Evolutionary conservation across 257 asterid genomes (phyloP).

Genomic region (Capsicum rhomboideum): DNA sequence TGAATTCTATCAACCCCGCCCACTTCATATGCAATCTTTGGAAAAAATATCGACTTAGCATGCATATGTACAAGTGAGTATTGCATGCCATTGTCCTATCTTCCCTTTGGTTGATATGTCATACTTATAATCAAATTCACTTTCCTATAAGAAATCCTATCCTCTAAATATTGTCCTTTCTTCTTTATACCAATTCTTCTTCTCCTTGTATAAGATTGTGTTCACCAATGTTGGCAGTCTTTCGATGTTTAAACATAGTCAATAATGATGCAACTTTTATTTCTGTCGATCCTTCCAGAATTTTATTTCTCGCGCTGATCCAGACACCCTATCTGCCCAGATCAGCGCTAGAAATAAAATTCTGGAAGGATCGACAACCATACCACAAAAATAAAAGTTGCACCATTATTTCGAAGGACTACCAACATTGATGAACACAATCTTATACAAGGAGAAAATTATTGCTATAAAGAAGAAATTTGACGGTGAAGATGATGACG

Average conservation of each 20-base stretch:
- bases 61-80: no score
- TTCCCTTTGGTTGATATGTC: neutral
- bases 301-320: slow-evolving; percentile 69
- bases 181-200: neutral
- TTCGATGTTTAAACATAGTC: neutral
- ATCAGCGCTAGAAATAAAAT: no score
- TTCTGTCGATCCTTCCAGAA: slow-evolving; percentile 62
- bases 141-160: neutral
- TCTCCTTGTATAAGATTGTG: neutral
- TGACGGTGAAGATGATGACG: slow-evolving; percentile 14
- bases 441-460: no score
- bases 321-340: slow-evolving; percentile 64
- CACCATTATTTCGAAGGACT: no score
- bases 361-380: no score
- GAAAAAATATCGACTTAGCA: neutral
- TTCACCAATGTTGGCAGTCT: neutral
- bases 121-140: neutral
- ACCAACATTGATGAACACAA: no score
- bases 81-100: neutral
- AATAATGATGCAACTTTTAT: neutral
- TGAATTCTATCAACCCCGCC: slow-evolving; percentile 84
- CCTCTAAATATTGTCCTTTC: neutral
- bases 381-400: no score
- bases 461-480: no score
- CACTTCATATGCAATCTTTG: slow-evolving; percentile 66